phyloP scores from a whole-genome alignment of 495 filamentous ascomycete genomes.

The Glutinoglossum americanum region DNA sequence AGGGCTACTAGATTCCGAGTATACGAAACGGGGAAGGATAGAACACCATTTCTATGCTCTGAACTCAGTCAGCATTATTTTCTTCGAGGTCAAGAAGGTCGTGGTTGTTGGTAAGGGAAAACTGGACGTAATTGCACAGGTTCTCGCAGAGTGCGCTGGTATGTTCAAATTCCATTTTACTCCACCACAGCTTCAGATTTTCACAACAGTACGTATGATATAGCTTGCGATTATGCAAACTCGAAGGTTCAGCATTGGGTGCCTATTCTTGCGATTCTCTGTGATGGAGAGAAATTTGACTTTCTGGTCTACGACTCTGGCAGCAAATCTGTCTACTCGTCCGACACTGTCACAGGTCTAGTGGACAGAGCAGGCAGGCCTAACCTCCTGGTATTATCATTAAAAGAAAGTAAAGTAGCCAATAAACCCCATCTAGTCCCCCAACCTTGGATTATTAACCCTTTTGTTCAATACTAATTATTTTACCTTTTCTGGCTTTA shows the following conservation, averaged over 20 bases:
- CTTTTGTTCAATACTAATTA: too few species aligned
- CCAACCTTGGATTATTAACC: too few species aligned
- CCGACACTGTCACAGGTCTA: background rate
- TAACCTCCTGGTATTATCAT: background rate
- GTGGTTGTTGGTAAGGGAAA: background rate
- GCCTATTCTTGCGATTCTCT: background rate
- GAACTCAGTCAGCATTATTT: background rate
- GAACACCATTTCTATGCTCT: background rate
- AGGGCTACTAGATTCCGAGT: background rate
- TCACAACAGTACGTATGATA: background rate
- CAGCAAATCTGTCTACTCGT: background rate
- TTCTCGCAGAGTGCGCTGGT: background rate
- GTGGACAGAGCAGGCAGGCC: background rate
- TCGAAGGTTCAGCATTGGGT: background rate
- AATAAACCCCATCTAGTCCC: too few species aligned
- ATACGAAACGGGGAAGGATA: background rate
- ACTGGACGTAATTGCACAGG: background rate
- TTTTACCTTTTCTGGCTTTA: background rate
- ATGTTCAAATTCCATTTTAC: background rate
- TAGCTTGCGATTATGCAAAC: background rate
- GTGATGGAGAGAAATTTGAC: background rate
- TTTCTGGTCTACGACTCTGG: background rate
- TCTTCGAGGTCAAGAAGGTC: background rate
- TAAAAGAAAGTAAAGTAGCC: background rate
- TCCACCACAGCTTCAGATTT: background rate